Evolutionary conservation across 2,329 filamentous ascomycete species (phyloP), one percentile per base, ranked within the genome.

Genomic region (Neopestalotiopsis sp.): DNA sequence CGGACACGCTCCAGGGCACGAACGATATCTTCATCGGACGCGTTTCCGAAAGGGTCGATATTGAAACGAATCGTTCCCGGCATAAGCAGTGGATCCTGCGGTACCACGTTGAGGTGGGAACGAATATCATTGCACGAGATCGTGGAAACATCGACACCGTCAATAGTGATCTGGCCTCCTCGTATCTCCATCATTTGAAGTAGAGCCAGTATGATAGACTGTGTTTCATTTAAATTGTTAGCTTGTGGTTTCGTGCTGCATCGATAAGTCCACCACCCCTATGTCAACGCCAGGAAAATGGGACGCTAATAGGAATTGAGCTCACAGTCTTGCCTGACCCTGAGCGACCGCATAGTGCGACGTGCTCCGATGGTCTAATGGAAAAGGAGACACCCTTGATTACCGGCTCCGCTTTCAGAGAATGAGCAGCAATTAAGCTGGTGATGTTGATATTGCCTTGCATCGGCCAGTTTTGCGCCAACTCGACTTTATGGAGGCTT

Each of bases 11-110:
- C 61, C 13, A 38, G 49, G 30, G 10, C n/a, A 14, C 9, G 6
- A 30, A 14, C 62, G 64, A n/a, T n/a, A n/a, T n/a, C n/a, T n/a
- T n/a, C n/a, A n/a, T n/a, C n/a, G n/a, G n/a, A n/a, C n/a, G n/a
- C n/a, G n/a, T n/a, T n/a, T n/a, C n/a, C n/a, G n/a, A n/a, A n/a
- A 20, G 68, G 68, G 62, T 71, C 69, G 3, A 73, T 28, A 63
- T 72, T 73, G 28, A 58, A 67, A 4, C 70, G 62, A 1, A 73
- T 30, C 1, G 69, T 66, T 20, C 72, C 72, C 5, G 70, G 71
- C 9, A 73, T 45, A 24, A 71, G 67, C 57, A 71, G 70, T 0
- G 71, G 61, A 5, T 73, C 71, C 49, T 73, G 71, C 2, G 72
- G 70, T 5, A 73, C 42, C 3, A 69, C 70, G 28, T 69, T 71